These are phyloP conservation scores for Thermoascus crustaceus DNA, from an alignment of 2,329 filamentous ascomycete species.

Conservation along the genomic window DNA sequence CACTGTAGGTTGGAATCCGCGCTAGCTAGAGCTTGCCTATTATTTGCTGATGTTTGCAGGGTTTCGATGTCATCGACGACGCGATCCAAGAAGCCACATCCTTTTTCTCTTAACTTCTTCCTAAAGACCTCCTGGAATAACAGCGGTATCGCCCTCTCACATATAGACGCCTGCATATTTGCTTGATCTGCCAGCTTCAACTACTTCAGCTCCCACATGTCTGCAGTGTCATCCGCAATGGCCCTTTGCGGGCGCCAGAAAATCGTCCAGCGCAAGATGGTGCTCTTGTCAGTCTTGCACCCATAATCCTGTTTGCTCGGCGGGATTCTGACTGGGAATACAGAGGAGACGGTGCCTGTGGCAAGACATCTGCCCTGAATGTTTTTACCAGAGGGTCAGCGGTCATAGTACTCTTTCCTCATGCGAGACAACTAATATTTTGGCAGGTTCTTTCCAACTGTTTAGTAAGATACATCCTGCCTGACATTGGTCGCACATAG, in stretches of 20 bases:
- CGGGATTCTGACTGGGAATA: slow-evolving; percentile 14
- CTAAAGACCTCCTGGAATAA: too few relatives aligned
- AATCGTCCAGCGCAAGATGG: slow-evolving; percentile 92
- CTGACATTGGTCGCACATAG: neutral
- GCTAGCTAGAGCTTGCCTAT: too few relatives aligned
- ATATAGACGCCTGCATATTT: too few relatives aligned
- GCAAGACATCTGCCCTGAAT: slow-evolving; percentile 94
- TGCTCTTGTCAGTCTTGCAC: slow-evolving; percentile 63
- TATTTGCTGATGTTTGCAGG: too few relatives aligned
- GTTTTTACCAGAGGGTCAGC: slow-evolving; percentile 94
- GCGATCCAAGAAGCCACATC: too few relatives aligned
- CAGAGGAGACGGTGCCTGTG: slow-evolving; percentile 90
- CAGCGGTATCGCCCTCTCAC: too few relatives aligned
- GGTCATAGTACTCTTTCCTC: neutral
- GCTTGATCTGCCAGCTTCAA: too few relatives aligned
- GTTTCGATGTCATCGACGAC: too few relatives aligned
- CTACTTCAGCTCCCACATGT: slow-evolving; percentile 5
- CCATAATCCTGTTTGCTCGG: neutral
- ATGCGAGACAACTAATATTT: slow-evolving; percentile 8
- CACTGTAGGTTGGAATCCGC: too few relatives aligned
- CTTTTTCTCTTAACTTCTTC: too few relatives aligned
- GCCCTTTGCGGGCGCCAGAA: slow-evolving; percentile 64
- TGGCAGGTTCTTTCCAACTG: slow-evolving; percentile 83
- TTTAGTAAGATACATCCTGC: slow-evolving; percentile 58
- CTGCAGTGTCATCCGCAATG: slow-evolving; percentile 28